These are phyloP conservation scores for Colletotrichum horii DNA, from an alignment of 2,329 filamentous ascomycete species.

Conservation along the genomic window DNA sequence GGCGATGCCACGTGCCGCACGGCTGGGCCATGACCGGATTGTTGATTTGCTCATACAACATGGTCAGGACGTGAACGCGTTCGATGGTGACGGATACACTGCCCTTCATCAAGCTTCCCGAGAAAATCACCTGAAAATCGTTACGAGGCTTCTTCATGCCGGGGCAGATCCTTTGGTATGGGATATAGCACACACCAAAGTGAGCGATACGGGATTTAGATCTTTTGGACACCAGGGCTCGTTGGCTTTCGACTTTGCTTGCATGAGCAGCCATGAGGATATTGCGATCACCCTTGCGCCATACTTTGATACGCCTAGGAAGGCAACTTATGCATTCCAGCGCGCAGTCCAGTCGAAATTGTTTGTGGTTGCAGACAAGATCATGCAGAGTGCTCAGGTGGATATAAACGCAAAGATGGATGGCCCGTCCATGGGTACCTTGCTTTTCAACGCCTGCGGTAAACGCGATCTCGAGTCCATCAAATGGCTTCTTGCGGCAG, in stretches of 20 bases:
- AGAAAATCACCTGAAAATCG: slow-evolving; percentile 31
- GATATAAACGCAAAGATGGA: slow-evolving; percentile 32
- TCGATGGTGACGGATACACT: neutral
- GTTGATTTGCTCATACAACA: neutral
- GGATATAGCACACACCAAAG: slow-evolving; percentile 21
- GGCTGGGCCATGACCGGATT: neutral
- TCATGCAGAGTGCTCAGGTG: slow-evolving; percentile 34
- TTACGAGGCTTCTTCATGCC: slow-evolving; percentile 35
- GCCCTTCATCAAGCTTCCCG: slow-evolving; percentile 39
- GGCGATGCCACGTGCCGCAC: neutral
- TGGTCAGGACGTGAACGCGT: neutral
- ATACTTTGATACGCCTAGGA: slow-evolving; percentile 25
- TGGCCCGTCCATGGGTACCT: slow-evolving; percentile 20
- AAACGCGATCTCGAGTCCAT: neutral
- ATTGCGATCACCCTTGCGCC: slow-evolving; percentile 25
- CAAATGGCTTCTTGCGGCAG: slow-evolving; percentile 26
- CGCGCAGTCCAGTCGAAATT: slow-evolving; percentile 27
- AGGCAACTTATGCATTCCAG: slow-evolving; percentile 29
- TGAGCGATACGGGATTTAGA: neutral
- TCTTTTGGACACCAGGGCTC: neutral
- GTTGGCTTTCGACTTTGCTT: neutral
- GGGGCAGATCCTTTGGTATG: slow-evolving; percentile 36
- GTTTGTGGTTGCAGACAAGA: slow-evolving; percentile 26
- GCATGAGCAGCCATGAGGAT: neutral
- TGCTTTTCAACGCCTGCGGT: slow-evolving; percentile 5